Conservation (phyloP, 2,329 filamentous ascomycete species). For the Aspergillus pseudoglaucus region DNA sequence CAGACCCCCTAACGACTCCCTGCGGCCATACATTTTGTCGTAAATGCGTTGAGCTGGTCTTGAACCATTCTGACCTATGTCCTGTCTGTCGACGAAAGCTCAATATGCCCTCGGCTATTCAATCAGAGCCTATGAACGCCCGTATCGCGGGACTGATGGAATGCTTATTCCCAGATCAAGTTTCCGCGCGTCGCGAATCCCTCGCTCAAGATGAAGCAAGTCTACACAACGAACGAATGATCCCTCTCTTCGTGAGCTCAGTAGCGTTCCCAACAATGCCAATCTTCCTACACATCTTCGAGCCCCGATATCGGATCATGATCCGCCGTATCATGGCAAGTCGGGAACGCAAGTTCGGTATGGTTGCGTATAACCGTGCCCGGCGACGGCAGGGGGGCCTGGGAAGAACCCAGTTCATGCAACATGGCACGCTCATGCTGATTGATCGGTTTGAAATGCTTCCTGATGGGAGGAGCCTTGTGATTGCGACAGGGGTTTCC, state of each 20-base stretch:
- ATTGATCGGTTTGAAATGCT: conserved; percentile 69
- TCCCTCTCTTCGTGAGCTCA: conserved; percentile 75
- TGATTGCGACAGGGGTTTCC: conserved; percentile 70
- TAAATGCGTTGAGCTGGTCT: conserved; percentile 65
- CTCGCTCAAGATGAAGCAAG: conserved; percentile 53
- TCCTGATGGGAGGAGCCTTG: conserved; percentile 71
- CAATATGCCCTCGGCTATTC: conserved; percentile 45
- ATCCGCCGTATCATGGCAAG: conserved; percentile 66
- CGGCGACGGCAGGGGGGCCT: conserved; percentile 48
- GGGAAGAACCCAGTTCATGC: conserved; percentile 54
- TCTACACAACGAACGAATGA: conserved; percentile 45
- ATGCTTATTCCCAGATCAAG: conserved; percentile 61
- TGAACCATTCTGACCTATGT: conserved; percentile 72
- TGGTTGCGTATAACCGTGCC: conserved; percentile 65
- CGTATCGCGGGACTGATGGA: conserved; percentile 58
- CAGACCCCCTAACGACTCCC: conserved; percentile 74
- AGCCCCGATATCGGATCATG: conserved; percentile 88
- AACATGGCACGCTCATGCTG: conserved; percentile 71
- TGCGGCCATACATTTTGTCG: conserved; percentile 90
- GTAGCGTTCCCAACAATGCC: conserved; percentile 76
- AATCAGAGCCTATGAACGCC: conserved; percentile 53
- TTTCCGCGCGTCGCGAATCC: conserved; percentile 52
- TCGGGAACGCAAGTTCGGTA: conserved; percentile 70
- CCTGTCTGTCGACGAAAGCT: conserved; percentile 70
- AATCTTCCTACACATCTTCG: conserved; percentile 85